phyloP scores from a whole-genome alignment of 179 eudicot genomes.

The Vitellaria paradoxa region DNA sequence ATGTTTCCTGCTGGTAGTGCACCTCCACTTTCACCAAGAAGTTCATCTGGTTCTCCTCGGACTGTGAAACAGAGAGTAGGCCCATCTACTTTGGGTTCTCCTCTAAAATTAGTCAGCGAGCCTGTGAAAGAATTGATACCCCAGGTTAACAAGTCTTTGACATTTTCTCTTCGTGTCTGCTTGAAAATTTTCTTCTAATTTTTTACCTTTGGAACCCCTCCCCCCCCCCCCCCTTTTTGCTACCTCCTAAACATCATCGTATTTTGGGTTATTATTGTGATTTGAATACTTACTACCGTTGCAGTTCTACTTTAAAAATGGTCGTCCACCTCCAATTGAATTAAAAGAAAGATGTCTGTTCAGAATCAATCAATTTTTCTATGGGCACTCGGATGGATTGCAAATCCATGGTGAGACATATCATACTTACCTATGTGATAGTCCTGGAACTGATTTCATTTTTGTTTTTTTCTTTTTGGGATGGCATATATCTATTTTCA shows the following conservation, averaged over 20 bases:
- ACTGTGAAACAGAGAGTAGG: slow-evolving; percentile 67
- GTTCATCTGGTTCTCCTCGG: slow-evolving; percentile 96
- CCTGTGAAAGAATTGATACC: slow-evolving; percentile 89
- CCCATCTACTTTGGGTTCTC: slow-evolving; percentile 72
- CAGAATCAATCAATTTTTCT: slow-evolving; percentile 88
- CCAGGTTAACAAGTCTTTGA: slow-evolving; percentile 44
- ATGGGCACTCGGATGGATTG: slow-evolving; percentile 84
- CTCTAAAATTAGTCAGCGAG: slow-evolving; percentile 74
- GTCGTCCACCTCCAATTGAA: slow-evolving; percentile 90
- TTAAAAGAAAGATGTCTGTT: slow-evolving; percentile 77
- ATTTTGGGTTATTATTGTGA: slow-evolving; percentile 14
- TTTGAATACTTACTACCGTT: slow-evolving; percentile 13
- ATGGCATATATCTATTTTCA: neutral
- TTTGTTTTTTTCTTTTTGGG: neutral
- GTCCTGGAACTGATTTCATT: neutral
- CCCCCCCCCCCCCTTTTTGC: no score
- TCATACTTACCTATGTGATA: neutral
- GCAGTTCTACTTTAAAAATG: slow-evolving; percentile 94
- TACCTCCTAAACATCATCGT: neutral
- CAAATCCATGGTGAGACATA: slow-evolving; percentile 69
- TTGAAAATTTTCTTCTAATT: neutral
- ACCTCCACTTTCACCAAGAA: slow-evolving; percentile 97
- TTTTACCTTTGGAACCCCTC: neutral
- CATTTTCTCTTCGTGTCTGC: neutral
- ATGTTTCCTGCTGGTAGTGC: slow-evolving; percentile 97